Evolutionary conservation across 257 asterid species (phyloP).

Genomic region (Fraxinus americana): DNA sequence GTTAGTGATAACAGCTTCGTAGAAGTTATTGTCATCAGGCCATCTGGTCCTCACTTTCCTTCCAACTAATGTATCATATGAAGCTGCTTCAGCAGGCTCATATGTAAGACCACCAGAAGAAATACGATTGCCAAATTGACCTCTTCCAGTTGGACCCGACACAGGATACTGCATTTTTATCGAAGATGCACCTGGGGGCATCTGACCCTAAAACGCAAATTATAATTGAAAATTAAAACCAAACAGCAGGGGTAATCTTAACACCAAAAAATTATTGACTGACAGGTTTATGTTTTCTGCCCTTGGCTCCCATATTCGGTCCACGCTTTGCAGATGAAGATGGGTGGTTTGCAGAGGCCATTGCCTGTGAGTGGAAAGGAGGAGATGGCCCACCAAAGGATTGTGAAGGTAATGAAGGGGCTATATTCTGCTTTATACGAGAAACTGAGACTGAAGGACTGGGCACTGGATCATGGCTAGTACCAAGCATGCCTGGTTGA

Average conservation of each 20-base stretch:
- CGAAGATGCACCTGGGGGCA: conserved; percentile 54
- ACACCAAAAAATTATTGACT: conserved; percentile 4
- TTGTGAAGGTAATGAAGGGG: conserved; percentile 52
- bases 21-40: conserved; percentile 80
- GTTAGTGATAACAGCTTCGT: conserved; percentile 69
- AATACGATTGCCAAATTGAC: conserved; percentile 58
- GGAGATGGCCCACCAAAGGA: conserved; percentile 55
- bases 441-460: conserved; percentile 75
- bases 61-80: conserved; percentile 58
- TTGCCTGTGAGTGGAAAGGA: conserved; percentile 41
- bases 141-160: conserved; percentile 74
- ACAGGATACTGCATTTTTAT: conserved; percentile 59
- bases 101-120: conserved; percentile 46
- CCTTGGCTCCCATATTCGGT: conserved; percentile 46
- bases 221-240: conserved; percentile 6
- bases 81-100: conserved; percentile 47
- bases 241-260: conserved; percentile 3
- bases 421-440: conserved; percentile 62
- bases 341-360: conserved; percentile 57
- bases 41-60: conserved; percentile 72
- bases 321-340: conserved; percentile 68
- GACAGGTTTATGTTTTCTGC: conserved; percentile 64
- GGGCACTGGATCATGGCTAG: conserved; percentile 52
- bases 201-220: conserved; percentile 39
- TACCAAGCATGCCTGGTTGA: conserved; percentile 46